These are phyloP conservation scores for Kodamaea derodonti DNA, from an alignment of 1,139 yeast species.

Conservation along the genomic window DNA sequence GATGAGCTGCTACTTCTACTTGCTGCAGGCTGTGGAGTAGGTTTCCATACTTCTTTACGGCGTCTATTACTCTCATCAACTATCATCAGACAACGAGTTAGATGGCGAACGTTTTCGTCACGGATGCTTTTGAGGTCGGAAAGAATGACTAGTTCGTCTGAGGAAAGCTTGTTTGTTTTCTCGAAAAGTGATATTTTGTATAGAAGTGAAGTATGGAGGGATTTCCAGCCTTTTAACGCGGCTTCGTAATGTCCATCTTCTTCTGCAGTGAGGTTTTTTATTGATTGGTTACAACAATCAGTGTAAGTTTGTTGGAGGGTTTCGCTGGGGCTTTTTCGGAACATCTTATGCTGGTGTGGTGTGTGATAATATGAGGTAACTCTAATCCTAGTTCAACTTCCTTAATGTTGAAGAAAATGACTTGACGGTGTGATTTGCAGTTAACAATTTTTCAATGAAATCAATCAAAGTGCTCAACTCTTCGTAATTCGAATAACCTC, in stretches of 20 bases:
- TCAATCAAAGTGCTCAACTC: no score
- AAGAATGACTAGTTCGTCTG: conserved; percentile 42
- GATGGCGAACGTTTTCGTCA: conserved; percentile 49
- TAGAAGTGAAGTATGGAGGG: conserved; percentile 56
- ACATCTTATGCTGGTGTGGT: not conserved
- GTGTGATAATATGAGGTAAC: not conserved
- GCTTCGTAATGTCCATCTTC: conserved; percentile 49
- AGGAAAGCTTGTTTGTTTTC: conserved; percentile 28
- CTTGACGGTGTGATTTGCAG: no score
- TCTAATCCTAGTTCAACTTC: no score
- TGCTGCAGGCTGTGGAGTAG: conserved; percentile 5
- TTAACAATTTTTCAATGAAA: no score
- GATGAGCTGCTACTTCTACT: conserved; percentile 2
- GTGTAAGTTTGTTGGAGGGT: conserved; percentile 59
- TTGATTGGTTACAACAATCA: conserved; percentile 56
- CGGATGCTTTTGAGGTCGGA: conserved; percentile 47
- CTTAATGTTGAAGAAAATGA: no score
- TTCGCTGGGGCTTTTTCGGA: conserved; percentile 19
- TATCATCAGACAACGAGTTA: conserved; percentile 40
- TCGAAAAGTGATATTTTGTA: conserved; percentile 56
- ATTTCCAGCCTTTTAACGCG: conserved; percentile 70
- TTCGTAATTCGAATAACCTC: no score
- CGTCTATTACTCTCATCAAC: conserved; percentile 35
- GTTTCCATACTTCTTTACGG: conserved; percentile 6
- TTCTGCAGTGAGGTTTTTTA: conserved; percentile 55